Base-by-base conservation (phyloP, 768 basidiomycete species). In the Suillus plorans region DNA sequence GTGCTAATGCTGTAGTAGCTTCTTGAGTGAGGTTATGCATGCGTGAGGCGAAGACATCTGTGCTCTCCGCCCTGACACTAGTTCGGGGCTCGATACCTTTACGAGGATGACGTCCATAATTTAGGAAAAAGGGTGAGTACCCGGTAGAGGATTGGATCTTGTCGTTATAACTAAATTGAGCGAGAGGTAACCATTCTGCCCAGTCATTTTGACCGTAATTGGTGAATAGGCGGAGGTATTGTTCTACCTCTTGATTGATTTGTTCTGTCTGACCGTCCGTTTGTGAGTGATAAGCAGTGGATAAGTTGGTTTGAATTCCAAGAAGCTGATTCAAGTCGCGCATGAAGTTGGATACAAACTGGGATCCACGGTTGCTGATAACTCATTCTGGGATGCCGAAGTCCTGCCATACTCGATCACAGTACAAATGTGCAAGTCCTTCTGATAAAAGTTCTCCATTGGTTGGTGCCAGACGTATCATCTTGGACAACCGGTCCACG, bases 221-320 rank as follows among this genome's bases (percentile, higher is more conserved):
- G 59, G 68, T 49, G 66, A 74, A 80, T 1, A 74, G 60, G 3
- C 76, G 71, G 0, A 83, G 74, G 65, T 79, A 80, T 25, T 73
- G 71, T 60, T 83, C 80, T 0, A 82, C 47, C 4, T 73, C 68
- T 64, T 73, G 72, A 63, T 83, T 81, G 8, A 76, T 67, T 2
- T 75, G 63, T 63, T 62, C 42, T 1, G 42, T 44, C 42, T 44
- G 42, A 44, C 42, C 42, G 20, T 45, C 44, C 3, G 44, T 45
- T 31, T 67, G 76, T 0, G 83, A 83, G 61, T 82, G 82, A 62
- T 76, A 83, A 0, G 80, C 80, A 0, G 81, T 83, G 2, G 76
- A 78, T 0, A 77, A 65, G 37, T 73, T 74, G 5, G 61, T 61
- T 42, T 79, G 55, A 37, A 83, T 80, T 0, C 77, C 73, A 0